Evolutionary conservation across 2,329 filamentous ascomycete genomes (phyloP), one percentile per base, ranked within the genome.

Genomic region (Colletotrichum spinosum): DNA sequence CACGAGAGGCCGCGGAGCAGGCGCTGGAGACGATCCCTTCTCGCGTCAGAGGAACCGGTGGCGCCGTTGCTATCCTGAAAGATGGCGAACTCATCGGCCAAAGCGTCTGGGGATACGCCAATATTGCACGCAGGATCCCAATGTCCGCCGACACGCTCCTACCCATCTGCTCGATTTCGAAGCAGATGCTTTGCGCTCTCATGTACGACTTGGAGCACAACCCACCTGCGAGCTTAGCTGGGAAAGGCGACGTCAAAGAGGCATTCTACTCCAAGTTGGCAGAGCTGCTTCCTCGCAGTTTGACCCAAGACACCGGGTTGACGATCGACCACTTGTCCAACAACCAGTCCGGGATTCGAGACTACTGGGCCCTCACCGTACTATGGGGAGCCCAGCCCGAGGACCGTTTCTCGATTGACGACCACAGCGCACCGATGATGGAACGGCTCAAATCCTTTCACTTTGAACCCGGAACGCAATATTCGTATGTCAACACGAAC

Each of bases 121-220:
- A 83, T 69, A 59, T 82, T 17, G 73, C 79, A n/a, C 53, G 68
- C 8, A 74, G 75, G 6, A 75, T 78, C 25, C 74, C 72, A 6
- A 72, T 83, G 67, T 75, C 72, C 0, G 46, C 75, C 5, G 62
- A 76, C 5, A 81, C 75, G 1, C 72, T 74, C 9, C 67, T 83
- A 17, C 80, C 80, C 10, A 82, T 83, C 60, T 83, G 81, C 68
- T 82, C 80, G 6, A 83, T 82, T 64, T 68, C 79, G 2, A 83
- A 83, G 68, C 81, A 83, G 56, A 79, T 81, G 70, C 69, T 80
- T 2, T 81, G 79, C 57, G 72, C 76, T 6, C 65, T 78, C 4
- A 62, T 81, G 52, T 68, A 74, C 4, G 76, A 77, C 44, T 68
- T 82, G 7, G 67, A 77, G 46, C 70, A 54, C 17, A 63, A 64